A percentile compares a stretch with the other conserved stretches of the same genome.
Conservation (phyloP, 495 filamentous ascomycete species). For the Coniosporium apollinis region DNA sequence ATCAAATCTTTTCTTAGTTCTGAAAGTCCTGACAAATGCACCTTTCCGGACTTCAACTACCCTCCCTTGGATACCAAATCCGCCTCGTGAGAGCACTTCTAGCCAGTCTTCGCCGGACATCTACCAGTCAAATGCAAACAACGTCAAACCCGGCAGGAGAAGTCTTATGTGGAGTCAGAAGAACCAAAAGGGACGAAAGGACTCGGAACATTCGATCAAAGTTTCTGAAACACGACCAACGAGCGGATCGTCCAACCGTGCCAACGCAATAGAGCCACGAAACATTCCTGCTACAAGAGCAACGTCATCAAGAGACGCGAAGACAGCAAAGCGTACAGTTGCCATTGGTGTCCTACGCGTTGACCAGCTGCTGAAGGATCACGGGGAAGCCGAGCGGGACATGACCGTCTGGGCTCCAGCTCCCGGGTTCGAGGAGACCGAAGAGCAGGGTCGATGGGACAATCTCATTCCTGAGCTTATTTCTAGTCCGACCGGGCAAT, state of each 20-base stretch:
- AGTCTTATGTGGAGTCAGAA: constrained; percentile 67
- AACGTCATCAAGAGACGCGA: constrained; percentile 18
- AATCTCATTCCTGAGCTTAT: constrained; percentile 57
- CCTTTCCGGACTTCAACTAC: constrained; percentile 7
- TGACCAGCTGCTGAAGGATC: constrained; percentile 57
- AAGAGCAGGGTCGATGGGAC: constrained; percentile 46
- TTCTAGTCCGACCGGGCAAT: constrained; percentile 52
- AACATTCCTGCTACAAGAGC: constrained; percentile 27
- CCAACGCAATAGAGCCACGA: background rate
- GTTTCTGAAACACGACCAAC: constrained; percentile 23
- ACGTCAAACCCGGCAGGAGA: constrained; percentile 43
- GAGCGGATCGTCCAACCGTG: constrained; percentile 8
- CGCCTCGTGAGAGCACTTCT: too few species aligned
- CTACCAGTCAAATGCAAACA: too few species aligned
- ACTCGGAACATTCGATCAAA: constrained; percentile 14
- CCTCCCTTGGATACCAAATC: too few species aligned
- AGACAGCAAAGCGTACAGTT: constrained; percentile 44
- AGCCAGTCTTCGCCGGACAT: too few species aligned
- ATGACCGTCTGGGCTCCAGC: constrained; percentile 64
- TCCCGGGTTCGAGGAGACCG: constrained; percentile 34
- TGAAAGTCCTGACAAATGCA: constrained; percentile 53
- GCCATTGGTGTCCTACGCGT: constrained; percentile 73
- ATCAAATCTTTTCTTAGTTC: constrained; percentile 64
- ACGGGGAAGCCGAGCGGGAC: constrained; percentile 57
- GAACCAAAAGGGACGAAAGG: constrained; percentile 28